These are phyloP conservation scores for Annona cherimola DNA, from an alignment of 164 flowering plant species.

Conservation along the genomic window DNA sequence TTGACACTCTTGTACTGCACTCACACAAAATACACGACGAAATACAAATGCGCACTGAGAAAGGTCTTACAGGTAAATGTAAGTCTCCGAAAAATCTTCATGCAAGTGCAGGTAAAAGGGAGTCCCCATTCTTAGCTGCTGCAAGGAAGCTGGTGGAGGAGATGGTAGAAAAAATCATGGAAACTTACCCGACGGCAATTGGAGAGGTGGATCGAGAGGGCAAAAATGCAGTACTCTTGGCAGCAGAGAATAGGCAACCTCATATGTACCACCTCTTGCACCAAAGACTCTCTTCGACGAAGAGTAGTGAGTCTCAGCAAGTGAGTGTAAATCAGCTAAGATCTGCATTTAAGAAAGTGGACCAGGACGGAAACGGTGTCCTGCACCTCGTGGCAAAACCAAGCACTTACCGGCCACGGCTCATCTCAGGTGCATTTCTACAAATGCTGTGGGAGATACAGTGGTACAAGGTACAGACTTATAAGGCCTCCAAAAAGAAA, in stretches of 20 bases:
- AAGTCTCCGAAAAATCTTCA: too few relatives aligned
- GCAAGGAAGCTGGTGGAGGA: constrained; percentile 25
- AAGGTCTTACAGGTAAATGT: too few relatives aligned
- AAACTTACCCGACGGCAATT: constrained; percentile 28
- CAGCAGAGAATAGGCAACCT: constrained; percentile 45
- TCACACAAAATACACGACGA: too few relatives aligned
- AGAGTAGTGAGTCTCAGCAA: too few relatives aligned
- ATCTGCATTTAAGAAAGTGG: constrained; percentile 26
- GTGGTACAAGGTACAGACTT: constrained; percentile 48
- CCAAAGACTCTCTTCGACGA: constrained; percentile 8
- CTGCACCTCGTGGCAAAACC: constrained; percentile 36
- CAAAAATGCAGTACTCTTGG: constrained; percentile 33
- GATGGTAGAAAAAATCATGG: constrained; percentile 31
- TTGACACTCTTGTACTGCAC: too few relatives aligned
- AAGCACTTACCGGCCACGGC: constrained; percentile 34
- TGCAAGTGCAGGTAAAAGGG: background rate
- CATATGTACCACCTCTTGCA: constrained; percentile 23
- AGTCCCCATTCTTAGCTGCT: background rate
- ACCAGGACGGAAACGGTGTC: constrained; percentile 34
- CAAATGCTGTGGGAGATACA: constrained; percentile 51
- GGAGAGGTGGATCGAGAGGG: constrained; percentile 25
- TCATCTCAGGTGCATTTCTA: constrained; percentile 36
- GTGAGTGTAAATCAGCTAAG: too few relatives aligned
- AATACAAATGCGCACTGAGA: too few relatives aligned
- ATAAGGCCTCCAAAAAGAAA: too few relatives aligned